Evolutionary conservation across 257 asterid species (phyloP), one percentile per base, ranked within the genome.

Genomic region (Solanum rostratum): DNA sequence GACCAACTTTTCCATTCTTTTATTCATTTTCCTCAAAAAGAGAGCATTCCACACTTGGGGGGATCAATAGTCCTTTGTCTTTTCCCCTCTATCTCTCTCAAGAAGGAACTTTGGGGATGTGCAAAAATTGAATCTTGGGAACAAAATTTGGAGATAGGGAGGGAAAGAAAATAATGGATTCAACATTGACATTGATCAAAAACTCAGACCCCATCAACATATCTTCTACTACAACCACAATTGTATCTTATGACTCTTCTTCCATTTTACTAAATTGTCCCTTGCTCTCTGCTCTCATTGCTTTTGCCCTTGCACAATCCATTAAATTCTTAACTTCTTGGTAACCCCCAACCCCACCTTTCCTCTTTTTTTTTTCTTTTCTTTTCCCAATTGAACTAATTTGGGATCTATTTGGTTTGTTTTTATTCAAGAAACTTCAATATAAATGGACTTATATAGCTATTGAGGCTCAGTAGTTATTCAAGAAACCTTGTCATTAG

Each of bases 281-380:
- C 37, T 84, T 95, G 52, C 85, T 95, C 12, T 92, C 97, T 57
- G 95, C 98, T 81, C 84, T 95, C 82, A 37, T 97, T 14, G 98
- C 98, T 63, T 95, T 95, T 83, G 88, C 89, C 57, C 82, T 95
- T 84, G 98, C 98, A 71, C 98, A 96, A 91, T 88, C 92, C 69
- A 59, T 86, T 49, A 97, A 95, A 88, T 45, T 94, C 90, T 52
- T 95, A 86, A 85, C 94, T 81, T 83, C 94, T 53, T 90, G 99
- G 98, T 96, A n/a, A 93, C 59, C 53, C 52, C 78, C 15, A 11
- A 43, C 30, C 16, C 18, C 15, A 18, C 10, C 20, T 30, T 18
- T 16, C 9, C 16, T 9, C 6, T 18, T 66, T 16, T 15, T 10
- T 11, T 49, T 15, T 10, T 11, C 12, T 50, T 0, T 10, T 4